These are phyloP conservation scores for Carex parvula DNA, from an alignment of 176 grass and related monocot genomes.

Conservation along the genomic window DNA sequence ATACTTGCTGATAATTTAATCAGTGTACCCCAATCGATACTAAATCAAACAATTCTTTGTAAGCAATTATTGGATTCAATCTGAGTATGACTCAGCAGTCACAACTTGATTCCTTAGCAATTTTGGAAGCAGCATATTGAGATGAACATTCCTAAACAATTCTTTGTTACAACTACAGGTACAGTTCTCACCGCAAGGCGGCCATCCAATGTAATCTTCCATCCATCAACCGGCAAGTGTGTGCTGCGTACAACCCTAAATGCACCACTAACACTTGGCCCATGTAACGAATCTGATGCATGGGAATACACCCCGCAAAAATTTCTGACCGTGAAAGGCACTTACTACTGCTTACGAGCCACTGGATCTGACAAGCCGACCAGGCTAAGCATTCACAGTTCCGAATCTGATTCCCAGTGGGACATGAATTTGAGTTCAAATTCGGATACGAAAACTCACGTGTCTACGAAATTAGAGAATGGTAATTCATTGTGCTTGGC, in stretches of 20 bases:
- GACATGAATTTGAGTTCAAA: slow-evolving; percentile 10
- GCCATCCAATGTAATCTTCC: slow-evolving; percentile 31
- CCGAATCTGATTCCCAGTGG: slow-evolving; percentile 36
- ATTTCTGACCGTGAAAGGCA: slow-evolving; percentile 33
- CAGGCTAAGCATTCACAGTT: slow-evolving; percentile 13
- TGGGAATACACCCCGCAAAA: slow-evolving; percentile 38
- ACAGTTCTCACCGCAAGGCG: not conserved
- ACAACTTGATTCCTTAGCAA: not conserved
- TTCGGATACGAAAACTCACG: not conserved
- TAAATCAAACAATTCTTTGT: not conserved
- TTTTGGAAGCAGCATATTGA: not conserved
- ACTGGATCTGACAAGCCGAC: slow-evolving; percentile 17
- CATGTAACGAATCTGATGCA: slow-evolving; percentile 21
- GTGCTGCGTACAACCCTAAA: slow-evolving; percentile 14
- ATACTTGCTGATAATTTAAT: not conserved
- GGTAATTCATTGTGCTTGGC: slow-evolving; percentile 27
- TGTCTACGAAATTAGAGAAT: slow-evolving; percentile 7
- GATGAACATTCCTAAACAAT: not conserved
- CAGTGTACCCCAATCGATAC: not conserved
- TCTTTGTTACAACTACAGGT: not conserved
- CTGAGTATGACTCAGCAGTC: not conserved
- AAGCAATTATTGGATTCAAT: not conserved
- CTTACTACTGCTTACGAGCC: slow-evolving; percentile 31
- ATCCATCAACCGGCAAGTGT: slow-evolving; percentile 27
- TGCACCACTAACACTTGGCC: slow-evolving; percentile 20